Percentiles rank a stretch among this genome's conserved stretches.
Conservation (phyloP, 768 basidiomycete genomes). For the Suillus ampliporus region DNA sequence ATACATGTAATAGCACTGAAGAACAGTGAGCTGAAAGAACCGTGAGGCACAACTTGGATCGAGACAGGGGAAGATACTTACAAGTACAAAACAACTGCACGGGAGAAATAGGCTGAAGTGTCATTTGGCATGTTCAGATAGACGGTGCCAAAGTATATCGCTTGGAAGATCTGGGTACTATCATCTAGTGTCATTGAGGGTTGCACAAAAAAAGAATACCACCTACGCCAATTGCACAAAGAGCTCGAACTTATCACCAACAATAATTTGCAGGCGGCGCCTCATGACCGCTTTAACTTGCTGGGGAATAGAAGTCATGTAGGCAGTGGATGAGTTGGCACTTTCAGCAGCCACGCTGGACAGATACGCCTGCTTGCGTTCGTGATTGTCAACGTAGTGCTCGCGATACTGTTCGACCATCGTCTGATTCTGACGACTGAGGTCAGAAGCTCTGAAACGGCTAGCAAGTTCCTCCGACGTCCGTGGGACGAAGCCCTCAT, state of each 20-base stretch:
- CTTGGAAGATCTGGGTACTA: constrained; percentile 45
- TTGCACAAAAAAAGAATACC: constrained; percentile 19
- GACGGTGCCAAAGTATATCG: constrained; percentile 40
- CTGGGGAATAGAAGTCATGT: constrained; percentile 52
- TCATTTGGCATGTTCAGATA: constrained; percentile 50
- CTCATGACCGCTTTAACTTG: constrained; percentile 53
- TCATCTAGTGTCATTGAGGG: constrained; percentile 3
- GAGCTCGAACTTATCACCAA: constrained; percentile 43
- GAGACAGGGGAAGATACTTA: too few species aligned
- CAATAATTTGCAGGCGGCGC: constrained; percentile 52
- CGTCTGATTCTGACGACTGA: constrained; percentile 45
- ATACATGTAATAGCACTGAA: constrained; percentile 62
- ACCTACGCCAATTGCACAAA: constrained; percentile 41
- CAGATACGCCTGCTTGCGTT: constrained; percentile 49
- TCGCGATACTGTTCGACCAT: constrained; percentile 55
- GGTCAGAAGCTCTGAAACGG: constrained; percentile 48
- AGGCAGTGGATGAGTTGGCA: constrained; percentile 51
- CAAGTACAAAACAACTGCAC: too few species aligned
- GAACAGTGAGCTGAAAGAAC: constrained; percentile 51
- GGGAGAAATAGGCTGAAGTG: constrained; percentile 28
- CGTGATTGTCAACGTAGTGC: constrained; percentile 50
- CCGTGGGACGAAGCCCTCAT: constrained; percentile 39
- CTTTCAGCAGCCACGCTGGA: constrained; percentile 58
- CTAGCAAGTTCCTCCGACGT: constrained; percentile 63
- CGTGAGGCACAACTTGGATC: too few species aligned